These are phyloP conservation scores for Hymenotorrendiella dingleyae DNA, from an alignment of 2,329 filamentous ascomycete genomes.

Conservation along the genomic window DNA sequence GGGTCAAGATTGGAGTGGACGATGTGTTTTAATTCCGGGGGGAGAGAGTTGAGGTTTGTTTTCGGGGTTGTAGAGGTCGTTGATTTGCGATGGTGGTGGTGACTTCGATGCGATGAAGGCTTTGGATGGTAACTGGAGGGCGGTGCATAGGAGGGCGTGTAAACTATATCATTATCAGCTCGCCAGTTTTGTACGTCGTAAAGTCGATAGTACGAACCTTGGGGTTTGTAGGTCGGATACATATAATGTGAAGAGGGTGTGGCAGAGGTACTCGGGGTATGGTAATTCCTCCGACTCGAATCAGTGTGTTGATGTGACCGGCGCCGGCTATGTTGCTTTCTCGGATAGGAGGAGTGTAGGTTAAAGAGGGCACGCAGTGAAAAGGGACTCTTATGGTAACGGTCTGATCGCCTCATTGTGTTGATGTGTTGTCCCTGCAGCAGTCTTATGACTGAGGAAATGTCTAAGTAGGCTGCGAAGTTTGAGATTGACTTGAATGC, in stretches of 20 bases:
- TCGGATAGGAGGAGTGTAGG: background rate
- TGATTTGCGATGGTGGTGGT: background rate
- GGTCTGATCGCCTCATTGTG: background rate
- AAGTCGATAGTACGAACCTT: background rate
- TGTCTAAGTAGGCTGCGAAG: background rate
- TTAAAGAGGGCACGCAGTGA: constrained; percentile 2
- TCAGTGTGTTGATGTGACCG: background rate
- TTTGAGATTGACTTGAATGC: background rate
- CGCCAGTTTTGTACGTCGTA: background rate
- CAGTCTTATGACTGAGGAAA: background rate
- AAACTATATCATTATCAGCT: background rate
- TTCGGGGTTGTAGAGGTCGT: background rate
- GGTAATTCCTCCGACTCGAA: background rate
- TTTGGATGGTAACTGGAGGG: background rate
- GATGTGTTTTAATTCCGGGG: constrained; percentile 3
- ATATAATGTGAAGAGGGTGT: background rate
- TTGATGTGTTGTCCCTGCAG: background rate
- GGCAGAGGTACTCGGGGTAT: background rate
- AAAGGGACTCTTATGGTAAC: background rate
- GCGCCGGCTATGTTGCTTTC: constrained; percentile 3
- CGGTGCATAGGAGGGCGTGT: background rate
- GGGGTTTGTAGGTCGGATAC: background rate
- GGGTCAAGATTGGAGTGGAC: constrained; percentile 3
- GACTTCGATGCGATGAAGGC: background rate
- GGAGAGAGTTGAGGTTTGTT: constrained; percentile 1